Evolutionary conservation across 257 asterid species (phyloP).

Genomic region (Avicennia marina): DNA sequence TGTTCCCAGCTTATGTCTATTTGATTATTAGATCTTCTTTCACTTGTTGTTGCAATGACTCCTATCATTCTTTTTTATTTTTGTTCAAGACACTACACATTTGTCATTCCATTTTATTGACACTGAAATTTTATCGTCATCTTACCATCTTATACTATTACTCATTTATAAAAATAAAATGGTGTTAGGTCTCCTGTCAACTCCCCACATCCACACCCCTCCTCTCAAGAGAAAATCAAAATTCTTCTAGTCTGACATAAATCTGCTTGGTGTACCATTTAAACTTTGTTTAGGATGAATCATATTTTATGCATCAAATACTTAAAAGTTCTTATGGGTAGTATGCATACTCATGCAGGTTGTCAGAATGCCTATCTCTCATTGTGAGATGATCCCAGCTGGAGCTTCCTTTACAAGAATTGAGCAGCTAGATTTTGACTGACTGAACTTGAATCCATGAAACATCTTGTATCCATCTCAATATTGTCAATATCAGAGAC

Average conservation of each 20-base stretch:
- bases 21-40: neutral
- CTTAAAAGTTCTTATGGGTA: slow-evolving; percentile 13
- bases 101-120: too few species aligned
- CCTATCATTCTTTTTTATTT: neutral
- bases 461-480: slow-evolving; percentile 2
- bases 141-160: too few species aligned
- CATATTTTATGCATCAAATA: slow-evolving; percentile 7
- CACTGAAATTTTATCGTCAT: too few species aligned
- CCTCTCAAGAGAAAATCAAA: too few species aligned
- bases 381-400: neutral
- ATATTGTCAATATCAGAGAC: slow-evolving; percentile 10
- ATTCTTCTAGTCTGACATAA: slow-evolving; percentile 5
- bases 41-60: neutral
- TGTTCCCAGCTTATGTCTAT: neutral
- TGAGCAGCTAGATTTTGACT: slow-evolving; percentile 14
- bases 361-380: slow-evolving; percentile 8
- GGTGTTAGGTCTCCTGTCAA: too few species aligned
- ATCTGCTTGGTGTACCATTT: neutral
- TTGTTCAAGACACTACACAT: neutral
- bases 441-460: slow-evolving; percentile 9
- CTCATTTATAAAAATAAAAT: too few species aligned
- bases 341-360: slow-evolving; percentile 26
- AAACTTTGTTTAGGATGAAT: slow-evolving; percentile 6
- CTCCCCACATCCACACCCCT: too few species aligned
- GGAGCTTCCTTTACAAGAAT: slow-evolving; percentile 16